Evolutionary conservation across 371 early-diverging fungal species (phyloP).

Genomic region (Mucor mucedo): DNA sequence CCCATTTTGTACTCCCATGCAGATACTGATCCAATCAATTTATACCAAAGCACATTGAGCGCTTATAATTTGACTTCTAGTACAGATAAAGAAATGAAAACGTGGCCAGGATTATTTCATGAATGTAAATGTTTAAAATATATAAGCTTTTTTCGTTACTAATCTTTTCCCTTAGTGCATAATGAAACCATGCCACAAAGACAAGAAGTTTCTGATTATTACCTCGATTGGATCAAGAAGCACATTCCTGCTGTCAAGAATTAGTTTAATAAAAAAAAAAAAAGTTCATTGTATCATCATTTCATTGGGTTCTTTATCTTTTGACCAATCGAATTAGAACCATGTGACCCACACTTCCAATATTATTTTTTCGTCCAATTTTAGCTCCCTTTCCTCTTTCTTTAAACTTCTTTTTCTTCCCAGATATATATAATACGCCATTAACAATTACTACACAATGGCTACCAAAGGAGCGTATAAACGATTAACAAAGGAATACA

Average conservation of each 20-base stretch:
- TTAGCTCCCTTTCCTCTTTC: no score
- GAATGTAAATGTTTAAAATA: constrained; percentile 43
- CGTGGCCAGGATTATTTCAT: constrained; percentile 56
- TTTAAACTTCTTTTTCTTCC: no score
- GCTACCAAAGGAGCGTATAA: constrained; percentile 89
- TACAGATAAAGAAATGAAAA: constrained; percentile 53
- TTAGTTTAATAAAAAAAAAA: not conserved
- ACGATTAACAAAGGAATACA: constrained; percentile 92
- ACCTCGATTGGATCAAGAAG: constrained; percentile 58
- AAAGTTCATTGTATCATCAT: no score
- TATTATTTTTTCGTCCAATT: no score
- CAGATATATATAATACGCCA: not conserved
- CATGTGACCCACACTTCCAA: no score
- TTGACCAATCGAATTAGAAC: no score
- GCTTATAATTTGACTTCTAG: constrained; percentile 50
- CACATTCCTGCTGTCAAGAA: constrained; percentile 20
- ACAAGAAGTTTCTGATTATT: constrained; percentile 52
- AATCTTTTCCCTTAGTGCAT: constrained; percentile 28
- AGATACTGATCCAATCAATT: constrained; percentile 55
- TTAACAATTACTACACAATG: constrained; percentile 58
- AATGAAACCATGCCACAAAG: constrained; percentile 52
- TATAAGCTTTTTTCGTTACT: not conserved
- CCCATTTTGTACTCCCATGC: constrained; percentile 58
- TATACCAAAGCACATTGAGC: constrained; percentile 34
- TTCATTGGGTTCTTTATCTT: no score